These are phyloP conservation scores for Ciborinia camelliae DNA, from an alignment of 2,329 filamentous ascomycete species.

Conservation along the genomic window DNA sequence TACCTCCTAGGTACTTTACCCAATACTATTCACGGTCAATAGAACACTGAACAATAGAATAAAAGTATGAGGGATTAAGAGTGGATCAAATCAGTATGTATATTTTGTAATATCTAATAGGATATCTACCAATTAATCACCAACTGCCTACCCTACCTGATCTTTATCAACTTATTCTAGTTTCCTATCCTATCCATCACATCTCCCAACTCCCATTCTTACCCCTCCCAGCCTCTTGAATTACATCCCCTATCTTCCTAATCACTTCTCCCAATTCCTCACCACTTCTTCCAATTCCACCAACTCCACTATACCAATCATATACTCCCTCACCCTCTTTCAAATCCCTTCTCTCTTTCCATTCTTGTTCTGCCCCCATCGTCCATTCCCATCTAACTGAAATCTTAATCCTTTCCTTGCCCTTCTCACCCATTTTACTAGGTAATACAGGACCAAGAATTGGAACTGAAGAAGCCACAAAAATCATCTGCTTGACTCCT, in stretches of 20 bases:
- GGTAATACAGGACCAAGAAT: background rate
- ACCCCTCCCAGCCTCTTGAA: conserved; percentile 28
- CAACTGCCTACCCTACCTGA: background rate
- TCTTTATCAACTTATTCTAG: too few species aligned
- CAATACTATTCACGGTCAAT: too few species aligned
- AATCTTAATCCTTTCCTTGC: conserved; percentile 4
- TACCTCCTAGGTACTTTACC: too few species aligned
- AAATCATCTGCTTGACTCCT: conserved; percentile 13
- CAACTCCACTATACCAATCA: conserved; percentile 28
- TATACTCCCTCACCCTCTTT: conserved; percentile 26
- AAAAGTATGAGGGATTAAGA: too few species aligned
- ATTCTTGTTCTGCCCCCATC: conserved; percentile 15
- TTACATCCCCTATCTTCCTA: conserved; percentile 27
- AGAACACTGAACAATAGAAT: too few species aligned
- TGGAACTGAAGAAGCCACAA: background rate
- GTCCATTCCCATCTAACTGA: conserved; percentile 13
- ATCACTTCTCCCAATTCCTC: conserved; percentile 26
- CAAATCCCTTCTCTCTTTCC: conserved; percentile 16
- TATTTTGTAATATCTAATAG: too few species aligned
- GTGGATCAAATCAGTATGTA: too few species aligned
- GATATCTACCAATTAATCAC: too few species aligned
- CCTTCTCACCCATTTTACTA: background rate
- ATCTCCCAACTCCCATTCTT: too few species aligned
- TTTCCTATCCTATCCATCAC: too few species aligned
- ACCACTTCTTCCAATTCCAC: conserved; percentile 20